phyloP scores from a whole-genome alignment of 768 basidiomycete species.

The Mrakia blollopis region DNA sequence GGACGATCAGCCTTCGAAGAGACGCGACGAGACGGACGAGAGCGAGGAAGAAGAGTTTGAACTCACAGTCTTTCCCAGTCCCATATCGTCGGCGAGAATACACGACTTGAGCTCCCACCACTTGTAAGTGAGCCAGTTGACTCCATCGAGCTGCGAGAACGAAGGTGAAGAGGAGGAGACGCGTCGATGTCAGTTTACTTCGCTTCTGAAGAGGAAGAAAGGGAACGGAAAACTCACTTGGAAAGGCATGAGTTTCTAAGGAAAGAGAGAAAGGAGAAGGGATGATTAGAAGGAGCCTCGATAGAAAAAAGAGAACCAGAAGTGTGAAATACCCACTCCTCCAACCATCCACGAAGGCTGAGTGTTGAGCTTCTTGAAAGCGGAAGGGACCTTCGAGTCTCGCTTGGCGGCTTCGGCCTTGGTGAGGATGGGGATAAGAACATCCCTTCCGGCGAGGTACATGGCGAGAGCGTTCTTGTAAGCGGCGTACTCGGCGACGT shows the following conservation, averaged over 20 bases:
- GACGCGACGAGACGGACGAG: background rate
- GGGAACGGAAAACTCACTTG: conserved; percentile 54
- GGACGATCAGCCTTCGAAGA: conserved; percentile 61
- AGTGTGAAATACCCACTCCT: conserved; percentile 37
- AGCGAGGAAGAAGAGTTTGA: background rate
- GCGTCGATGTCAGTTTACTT: background rate
- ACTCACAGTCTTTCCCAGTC: conserved; percentile 54
- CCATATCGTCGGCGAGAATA: conserved; percentile 93
- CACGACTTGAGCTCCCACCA: conserved; percentile 42
- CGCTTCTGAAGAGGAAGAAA: background rate
- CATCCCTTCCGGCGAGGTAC: conserved; percentile 59
- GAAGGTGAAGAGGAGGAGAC: conserved; percentile 11
- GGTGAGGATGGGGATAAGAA: conserved; percentile 56
- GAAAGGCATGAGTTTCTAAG: conserved; percentile 67
- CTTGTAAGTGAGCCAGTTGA: conserved; percentile 49
- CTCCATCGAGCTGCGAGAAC: conserved; percentile 41
- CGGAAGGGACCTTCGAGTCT: conserved; percentile 40
- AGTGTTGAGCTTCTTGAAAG: conserved; percentile 51
- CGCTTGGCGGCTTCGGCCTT: conserved; percentile 37
- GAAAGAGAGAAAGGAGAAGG: background rate
- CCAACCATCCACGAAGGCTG: conserved; percentile 59
- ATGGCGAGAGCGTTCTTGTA: conserved; percentile 64
- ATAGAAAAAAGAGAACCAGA: background rate
- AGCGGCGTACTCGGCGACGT: conserved; percentile 57
- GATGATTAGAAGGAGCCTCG: background rate